phyloP scores from a whole-genome alignment of 179 eudicot genomes.

The Sideroxylon spinosum region DNA sequence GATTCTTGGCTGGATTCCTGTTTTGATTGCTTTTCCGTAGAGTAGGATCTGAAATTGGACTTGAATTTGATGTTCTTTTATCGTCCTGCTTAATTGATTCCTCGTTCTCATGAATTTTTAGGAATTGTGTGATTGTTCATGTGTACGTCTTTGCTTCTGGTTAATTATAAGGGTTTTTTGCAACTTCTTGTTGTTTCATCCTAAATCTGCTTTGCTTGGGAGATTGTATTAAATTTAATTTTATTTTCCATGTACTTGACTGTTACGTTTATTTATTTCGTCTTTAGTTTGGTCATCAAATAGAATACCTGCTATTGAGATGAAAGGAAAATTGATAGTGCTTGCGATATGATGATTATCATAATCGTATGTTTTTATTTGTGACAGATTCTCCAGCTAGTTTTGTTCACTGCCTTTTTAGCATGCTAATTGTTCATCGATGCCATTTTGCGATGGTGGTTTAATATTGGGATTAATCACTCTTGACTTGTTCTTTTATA shows the following conservation, averaged over 20 bases:
- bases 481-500: not conserved
- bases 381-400: not conserved
- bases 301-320: too few relatives aligned
- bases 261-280: too few relatives aligned
- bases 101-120: not conserved
- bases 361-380: not conserved
- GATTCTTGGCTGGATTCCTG: not conserved
- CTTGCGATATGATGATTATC: not conserved
- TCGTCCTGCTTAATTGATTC: not conserved
- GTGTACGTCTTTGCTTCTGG: too few relatives aligned
- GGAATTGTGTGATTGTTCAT: not conserved
- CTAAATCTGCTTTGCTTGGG: too few relatives aligned
- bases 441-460: not conserved
- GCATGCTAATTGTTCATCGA: not conserved
- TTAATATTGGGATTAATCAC: not conserved
- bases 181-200: not conserved
- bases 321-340: not conserved
- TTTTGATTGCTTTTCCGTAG: not conserved
- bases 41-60: not conserved
- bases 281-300: not conserved
- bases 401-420: not conserved
- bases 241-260: too few relatives aligned
- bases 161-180: not conserved
- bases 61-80: too few relatives aligned
- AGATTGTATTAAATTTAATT: too few relatives aligned